A percentile compares a stretch with the other conserved stretches of the same genome.
Evolutionary conservation across 805 yeast genomes (phyloP).

Genomic region (Candida nemodendra): DNA sequence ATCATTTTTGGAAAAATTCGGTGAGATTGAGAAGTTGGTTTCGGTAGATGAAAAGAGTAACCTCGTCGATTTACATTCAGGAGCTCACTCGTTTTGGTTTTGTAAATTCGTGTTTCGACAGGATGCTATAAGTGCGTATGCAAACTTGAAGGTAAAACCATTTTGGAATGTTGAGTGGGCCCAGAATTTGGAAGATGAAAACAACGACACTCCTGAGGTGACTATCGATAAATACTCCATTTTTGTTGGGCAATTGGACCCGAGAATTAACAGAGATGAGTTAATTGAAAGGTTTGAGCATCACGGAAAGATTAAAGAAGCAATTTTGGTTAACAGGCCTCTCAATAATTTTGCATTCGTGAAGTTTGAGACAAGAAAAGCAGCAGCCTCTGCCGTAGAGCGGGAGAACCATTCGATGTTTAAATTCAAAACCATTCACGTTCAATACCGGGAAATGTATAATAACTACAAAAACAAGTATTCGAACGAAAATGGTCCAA

Average conservation of each 20-base stretch:
- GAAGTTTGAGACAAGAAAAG: constrained; percentile 56
- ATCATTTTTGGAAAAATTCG: constrained; percentile 49
- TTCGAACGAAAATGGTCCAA: constrained; percentile 26
- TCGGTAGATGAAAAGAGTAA: constrained; percentile 37
- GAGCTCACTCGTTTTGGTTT: constrained; percentile 51
- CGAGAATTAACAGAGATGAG: constrained; percentile 52
- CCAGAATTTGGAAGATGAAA: constrained; percentile 64
- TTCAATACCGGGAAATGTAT: constrained; percentile 71
- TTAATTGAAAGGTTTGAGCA: constrained; percentile 56
- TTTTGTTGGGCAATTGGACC: constrained; percentile 74
- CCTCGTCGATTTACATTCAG: constrained; percentile 16
- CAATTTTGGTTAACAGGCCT: constrained; percentile 53
- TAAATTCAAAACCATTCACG: constrained; percentile 74
- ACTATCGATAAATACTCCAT: constrained; percentile 68
- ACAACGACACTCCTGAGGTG: constrained; percentile 35
- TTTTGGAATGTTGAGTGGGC: constrained; percentile 80
- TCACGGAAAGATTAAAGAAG: constrained; percentile 64
- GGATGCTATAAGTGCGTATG: constrained; percentile 85
- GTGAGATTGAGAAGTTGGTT: constrained; percentile 71
- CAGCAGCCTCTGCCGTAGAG: constrained; percentile 87
- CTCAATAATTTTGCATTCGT: constrained; percentile 70
- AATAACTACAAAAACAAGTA: constrained; percentile 34
- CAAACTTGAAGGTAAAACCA: constrained; percentile 55
- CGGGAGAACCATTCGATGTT: constrained; percentile 79
- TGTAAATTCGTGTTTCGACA: constrained; percentile 77